Base-by-base conservation (phyloP, 1,139 yeast species). In the Geotrichum bryndzae region DNA sequence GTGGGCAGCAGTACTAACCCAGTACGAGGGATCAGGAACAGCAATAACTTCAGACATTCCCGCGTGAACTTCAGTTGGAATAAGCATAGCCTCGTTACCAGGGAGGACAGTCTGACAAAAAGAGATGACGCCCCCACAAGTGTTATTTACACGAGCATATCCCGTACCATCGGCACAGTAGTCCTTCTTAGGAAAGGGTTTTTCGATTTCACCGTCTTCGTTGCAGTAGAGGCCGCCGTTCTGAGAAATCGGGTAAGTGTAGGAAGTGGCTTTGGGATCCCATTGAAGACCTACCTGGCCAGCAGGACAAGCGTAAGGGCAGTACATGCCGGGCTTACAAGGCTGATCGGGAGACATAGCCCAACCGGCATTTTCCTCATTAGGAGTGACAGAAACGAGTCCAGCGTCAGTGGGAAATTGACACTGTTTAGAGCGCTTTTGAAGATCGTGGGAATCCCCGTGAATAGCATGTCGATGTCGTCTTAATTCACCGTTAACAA, bases 101-200 rank as follows among this genome's bases (percentile, higher is more conserved):
- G 97, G 97, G 64, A 90, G 80, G 15, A 90, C 96, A 2, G 96
- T 90, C 78, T 91, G 97, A 75, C 97, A 90, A 75, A 90, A 85
- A 11, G 96, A 91, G 66, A 89, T 90, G 25, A 67, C 77, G 6
- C 75, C 67, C 56, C 78, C 77, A 53, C 75, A 71, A 29, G 72
- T 70, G 78, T 88, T 89, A 63, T 78, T 71, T 52, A 84, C 96
- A 45, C 76, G 69, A 35, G 89, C 84, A 23, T 92, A 83, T 48
- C 91, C 94, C 65, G 83, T 82, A 62, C 96, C 96, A 64, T 86
- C 85, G 50, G 63, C 67, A 77, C 97, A 90, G 77, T 84, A 87
- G 56, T 78, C 84, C 66, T 79, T 80, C 68, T 81, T 77, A 7
- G 82, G 70, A 73, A 82, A 84, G 55, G 90, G 90, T 71, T 82